Evolutionary conservation across 305 asterid species (phyloP).

Genomic region (Fraxinus angustifolia): DNA sequence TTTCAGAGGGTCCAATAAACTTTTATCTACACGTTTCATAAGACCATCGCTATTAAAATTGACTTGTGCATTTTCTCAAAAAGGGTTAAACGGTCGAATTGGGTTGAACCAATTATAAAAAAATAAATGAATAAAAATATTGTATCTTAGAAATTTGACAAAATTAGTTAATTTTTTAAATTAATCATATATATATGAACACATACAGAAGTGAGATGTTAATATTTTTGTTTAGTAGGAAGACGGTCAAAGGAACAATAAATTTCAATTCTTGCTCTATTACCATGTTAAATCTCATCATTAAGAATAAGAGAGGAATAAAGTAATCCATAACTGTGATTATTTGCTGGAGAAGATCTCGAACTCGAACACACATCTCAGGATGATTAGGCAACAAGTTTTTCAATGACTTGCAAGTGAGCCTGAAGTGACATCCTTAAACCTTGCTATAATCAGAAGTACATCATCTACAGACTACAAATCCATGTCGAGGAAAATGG

Average conservation of each 20-base stretch:
- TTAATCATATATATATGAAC: not conserved
- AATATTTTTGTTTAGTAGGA: not conserved
- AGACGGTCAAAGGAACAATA: not conserved
- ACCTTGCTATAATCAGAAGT: not conserved
- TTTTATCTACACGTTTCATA: not conserved
- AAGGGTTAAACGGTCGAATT: not conserved
- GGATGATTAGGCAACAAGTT: not conserved
- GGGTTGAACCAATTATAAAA: not conserved
- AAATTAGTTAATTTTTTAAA: not conserved
- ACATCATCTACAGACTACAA: not conserved
- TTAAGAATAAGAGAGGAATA: not conserved
- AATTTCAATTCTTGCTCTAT: not conserved
- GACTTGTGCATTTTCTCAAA: not conserved
- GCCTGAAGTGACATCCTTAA: not conserved
- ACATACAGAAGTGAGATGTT: not conserved
- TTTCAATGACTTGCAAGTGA: not conserved
- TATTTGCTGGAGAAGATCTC: not conserved
- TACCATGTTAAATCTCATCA: not conserved
- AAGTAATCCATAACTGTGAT: not conserved
- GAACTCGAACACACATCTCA: not conserved
- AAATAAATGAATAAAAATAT: not conserved
- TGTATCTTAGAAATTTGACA: not conserved
- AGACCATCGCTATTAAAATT: not conserved
- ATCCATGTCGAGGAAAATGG: not conserved
- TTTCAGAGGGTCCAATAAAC: not conserved